These are phyloP conservation scores for Hygrophorus russula DNA, from an alignment of 768 basidiomycete genomes.

Conservation along the genomic window DNA sequence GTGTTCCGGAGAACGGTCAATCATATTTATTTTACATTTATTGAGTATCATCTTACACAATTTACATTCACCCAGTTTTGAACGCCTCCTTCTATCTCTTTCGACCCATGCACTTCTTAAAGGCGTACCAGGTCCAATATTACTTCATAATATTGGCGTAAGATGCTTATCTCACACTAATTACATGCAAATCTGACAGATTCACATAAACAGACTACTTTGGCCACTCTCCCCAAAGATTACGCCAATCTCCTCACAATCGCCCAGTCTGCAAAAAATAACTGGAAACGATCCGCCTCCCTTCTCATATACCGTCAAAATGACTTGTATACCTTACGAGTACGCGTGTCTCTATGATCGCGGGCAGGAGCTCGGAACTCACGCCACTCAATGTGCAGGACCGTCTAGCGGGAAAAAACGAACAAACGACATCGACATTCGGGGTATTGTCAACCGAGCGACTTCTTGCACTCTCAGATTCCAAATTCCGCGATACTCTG, in stretches of 20 bases:
- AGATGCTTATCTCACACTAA: slow-evolving; percentile 5
- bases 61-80: slow-evolving; percentile 27
- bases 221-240: slow-evolving; percentile 20
- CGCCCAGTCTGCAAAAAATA: slow-evolving; percentile 19
- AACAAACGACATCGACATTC: slow-evolving; percentile 14
- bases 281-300: slow-evolving; percentile 28
- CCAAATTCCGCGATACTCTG: slow-evolving; percentile 18
- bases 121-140: slow-evolving; percentile 10
- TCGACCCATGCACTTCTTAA: slow-evolving; percentile 40
- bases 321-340: slow-evolving; percentile 20
- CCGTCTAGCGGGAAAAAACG: neutral
- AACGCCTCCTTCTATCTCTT: slow-evolving; percentile 36
- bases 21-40: neutral
- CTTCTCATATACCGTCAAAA: slow-evolving; percentile 20
- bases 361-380: slow-evolving; percentile 2
- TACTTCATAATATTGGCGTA: slow-evolving; percentile 10
- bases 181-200: neutral
- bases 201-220: slow-evolving; percentile 12
- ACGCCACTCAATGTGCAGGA: no score
- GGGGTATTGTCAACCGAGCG: slow-evolving; percentile 16
- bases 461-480: slow-evolving; percentile 19
- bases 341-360: slow-evolving; percentile 9
- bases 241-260: slow-evolving; percentile 23
- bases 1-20: slow-evolving; percentile 38
- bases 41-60: neutral